Conservation (phyloP, 129 eudicot species). For the Centaurea solstitialis region DNA sequence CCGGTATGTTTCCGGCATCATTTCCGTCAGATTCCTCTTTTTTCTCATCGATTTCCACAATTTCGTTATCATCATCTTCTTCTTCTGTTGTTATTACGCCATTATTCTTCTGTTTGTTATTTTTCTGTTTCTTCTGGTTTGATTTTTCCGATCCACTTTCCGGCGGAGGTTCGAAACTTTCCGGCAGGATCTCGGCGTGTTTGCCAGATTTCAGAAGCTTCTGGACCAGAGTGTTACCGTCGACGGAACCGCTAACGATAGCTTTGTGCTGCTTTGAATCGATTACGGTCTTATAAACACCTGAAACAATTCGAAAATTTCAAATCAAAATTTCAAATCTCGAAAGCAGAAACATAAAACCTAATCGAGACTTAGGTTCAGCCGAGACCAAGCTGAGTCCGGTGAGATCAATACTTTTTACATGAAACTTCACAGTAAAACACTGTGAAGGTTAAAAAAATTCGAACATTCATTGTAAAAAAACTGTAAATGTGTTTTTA, state of each 20-base stretch:
- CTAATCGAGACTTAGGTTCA: neutral
- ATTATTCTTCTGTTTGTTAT: conserved; percentile 30
- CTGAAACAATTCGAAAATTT: conserved; percentile 22
- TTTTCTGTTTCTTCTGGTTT: conserved; percentile 35
- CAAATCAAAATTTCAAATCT: neutral
- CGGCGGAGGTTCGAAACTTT: conserved; percentile 22
- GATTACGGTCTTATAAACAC: conserved; percentile 72
- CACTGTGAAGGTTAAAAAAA: no score
- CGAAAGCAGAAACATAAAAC: neutral
- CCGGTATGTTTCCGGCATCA: conserved; percentile 21
- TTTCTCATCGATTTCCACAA: conserved; percentile 6
- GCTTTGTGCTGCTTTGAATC: conserved; percentile 73
- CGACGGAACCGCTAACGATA: conserved; percentile 66
- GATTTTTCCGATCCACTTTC: conserved; percentile 22
- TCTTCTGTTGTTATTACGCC: neutral
- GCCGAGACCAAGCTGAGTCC: no score
- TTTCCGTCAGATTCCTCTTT: conserved; percentile 20
- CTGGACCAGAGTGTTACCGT: conserved; percentile 57
- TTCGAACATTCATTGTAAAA: no score
- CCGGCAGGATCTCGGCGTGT: conserved; percentile 64
- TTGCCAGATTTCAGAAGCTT: conserved; percentile 72
- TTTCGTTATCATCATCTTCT: conserved; percentile 1
- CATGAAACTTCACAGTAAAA: no score
- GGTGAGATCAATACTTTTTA: no score
- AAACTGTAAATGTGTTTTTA: no score